Base-by-base conservation (phyloP, 768 basidiomycete species). In the Kwoniella bestiolae region DNA sequence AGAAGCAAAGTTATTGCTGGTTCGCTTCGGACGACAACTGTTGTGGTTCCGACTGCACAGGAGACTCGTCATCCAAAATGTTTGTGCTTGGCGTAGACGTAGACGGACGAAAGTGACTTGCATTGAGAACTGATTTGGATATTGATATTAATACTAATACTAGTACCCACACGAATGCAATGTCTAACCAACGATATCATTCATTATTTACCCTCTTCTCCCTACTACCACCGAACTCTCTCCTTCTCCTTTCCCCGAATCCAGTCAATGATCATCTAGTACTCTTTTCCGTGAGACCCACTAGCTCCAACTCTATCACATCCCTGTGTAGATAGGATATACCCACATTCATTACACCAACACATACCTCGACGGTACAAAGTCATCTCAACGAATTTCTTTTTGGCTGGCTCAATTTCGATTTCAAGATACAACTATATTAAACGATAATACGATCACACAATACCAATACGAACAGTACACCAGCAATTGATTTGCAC, bases 261-360 rank as follows among this genome's bases (percentile, higher is more conserved):
- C n/a, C 29, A 16, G 11, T 52, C 23, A 29, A 51, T 31, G 16
- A 12, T 51, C 28, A 12, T 1, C 34, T 26, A 25, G 9, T 32
- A 18, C 52, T 6, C n/a, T 34, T 55, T 55, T 55, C 52, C 12
- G 52, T 21, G 52, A 55, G 34, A 38, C n/a, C n/a, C n/a, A n/a
- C 52, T 55, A 55, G 52, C 5, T 35, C 31, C 52, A 25, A 55
- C 6, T 21, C 52, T 32, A 55, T 34, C 52, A 34, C 34, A 55
- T 55, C 32, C 32, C 34, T 55, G 3, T 16, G 25, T 51, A 31
- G n/a, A 55, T 28, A n/a, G 46, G 32, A 55, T 55, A 55, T 55
- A 55, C 52, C 32, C 34, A 55, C 52, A 55, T 16, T 55, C 52
- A 55, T 46, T 57, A 44, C 1, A 53, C 26, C 51, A 28, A 47